These are phyloP conservation scores for Clarireedia monteithiana DNA, from an alignment of 2,329 filamentous ascomycete genomes.

Conservation along the genomic window DNA sequence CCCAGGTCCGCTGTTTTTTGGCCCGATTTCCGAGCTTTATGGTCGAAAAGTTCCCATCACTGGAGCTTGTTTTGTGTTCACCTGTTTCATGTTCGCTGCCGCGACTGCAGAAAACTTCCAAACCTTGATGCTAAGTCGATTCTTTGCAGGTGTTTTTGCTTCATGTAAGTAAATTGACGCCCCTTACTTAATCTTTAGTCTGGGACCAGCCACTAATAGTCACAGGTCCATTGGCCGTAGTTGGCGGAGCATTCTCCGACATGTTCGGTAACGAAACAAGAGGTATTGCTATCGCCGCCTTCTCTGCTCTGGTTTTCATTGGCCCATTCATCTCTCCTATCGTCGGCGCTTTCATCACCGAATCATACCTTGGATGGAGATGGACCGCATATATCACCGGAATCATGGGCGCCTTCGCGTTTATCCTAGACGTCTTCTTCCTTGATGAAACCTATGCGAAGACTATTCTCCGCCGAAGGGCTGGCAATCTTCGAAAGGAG, in stretches of 20 bases:
- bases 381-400: slow-evolving; percentile 49
- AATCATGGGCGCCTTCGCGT: slow-evolving; percentile 38
- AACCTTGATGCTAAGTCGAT: slow-evolving; percentile 46
- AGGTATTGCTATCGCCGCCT: slow-evolving; percentile 58
- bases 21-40: slow-evolving; percentile 54
- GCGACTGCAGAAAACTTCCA: slow-evolving; percentile 44
- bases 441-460: slow-evolving; percentile 44
- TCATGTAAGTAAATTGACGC: slow-evolving; percentile 51
- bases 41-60: slow-evolving; percentile 50
- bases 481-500: slow-evolving; percentile 36
- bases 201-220: slow-evolving; percentile 35
- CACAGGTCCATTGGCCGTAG: slow-evolving; percentile 40
- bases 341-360: slow-evolving; percentile 31
- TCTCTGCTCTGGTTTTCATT: slow-evolving; percentile 38
- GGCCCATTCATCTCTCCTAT: slow-evolving; percentile 31
- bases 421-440: slow-evolving; percentile 34
- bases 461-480: slow-evolving; percentile 40
- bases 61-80: slow-evolving; percentile 30
- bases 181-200: slow-evolving; percentile 36
- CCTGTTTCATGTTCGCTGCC: slow-evolving; percentile 46
- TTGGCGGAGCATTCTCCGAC: slow-evolving; percentile 54
- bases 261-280: slow-evolving; percentile 51
- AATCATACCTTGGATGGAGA: slow-evolving; percentile 44
- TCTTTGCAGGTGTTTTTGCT: slow-evolving; percentile 42
- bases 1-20: slow-evolving; percentile 54